Evolutionary conservation across 1,284 basidiomycete species (phyloP), one percentile per base, ranked within the genome.

Genomic region (Boletellus deceptivus): DNA sequence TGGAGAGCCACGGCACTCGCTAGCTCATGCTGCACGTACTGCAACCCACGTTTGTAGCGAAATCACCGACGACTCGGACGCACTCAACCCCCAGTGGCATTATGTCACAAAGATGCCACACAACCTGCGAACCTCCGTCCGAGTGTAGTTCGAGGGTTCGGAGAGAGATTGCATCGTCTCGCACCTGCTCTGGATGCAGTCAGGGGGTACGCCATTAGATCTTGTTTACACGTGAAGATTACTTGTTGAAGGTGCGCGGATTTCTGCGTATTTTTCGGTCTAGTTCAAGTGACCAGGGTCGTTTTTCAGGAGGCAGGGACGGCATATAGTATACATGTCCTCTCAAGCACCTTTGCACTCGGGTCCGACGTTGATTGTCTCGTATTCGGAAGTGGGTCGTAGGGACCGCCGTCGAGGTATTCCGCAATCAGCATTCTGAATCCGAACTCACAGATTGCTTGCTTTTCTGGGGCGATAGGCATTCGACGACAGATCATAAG

Each of bases 211-310:
- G 17, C 16, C 16, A 5, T 25, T 14, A 9, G 11, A 7, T 24
- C 7, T n/a, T 34, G 13, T 7, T 42, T 20, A 20, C 20, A 2
- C 4, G 20, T 20, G 16, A 6, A 5, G 20, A 34, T 14, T 10
- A 10, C 8, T 46, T 16, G 9, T 14, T 50, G 18, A 53, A 25
- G 2, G 14, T 25, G 0, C 17, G 6, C 33, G 61, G 61, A 62
- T 48, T 29, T 61, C 13, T 4, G 48, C 56, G 3, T 57, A 13
- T 33, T 69, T 37, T 53, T 61, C 29, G 60, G 69, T 13, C 62
- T 57, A 4, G 55, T 56, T 9, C 67, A 72, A 34, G 68, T 70
- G 43, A 61, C 66, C 0, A 69, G 49, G 1, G 46, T 74, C 1
- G 54, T 72, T 10, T 10, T 33, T 72, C 17, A 64, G 65, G 10